These are phyloP conservation scores for Calcarisporium arbuscula DNA, from an alignment of 2,329 filamentous ascomycete species.

Conservation along the genomic window DNA sequence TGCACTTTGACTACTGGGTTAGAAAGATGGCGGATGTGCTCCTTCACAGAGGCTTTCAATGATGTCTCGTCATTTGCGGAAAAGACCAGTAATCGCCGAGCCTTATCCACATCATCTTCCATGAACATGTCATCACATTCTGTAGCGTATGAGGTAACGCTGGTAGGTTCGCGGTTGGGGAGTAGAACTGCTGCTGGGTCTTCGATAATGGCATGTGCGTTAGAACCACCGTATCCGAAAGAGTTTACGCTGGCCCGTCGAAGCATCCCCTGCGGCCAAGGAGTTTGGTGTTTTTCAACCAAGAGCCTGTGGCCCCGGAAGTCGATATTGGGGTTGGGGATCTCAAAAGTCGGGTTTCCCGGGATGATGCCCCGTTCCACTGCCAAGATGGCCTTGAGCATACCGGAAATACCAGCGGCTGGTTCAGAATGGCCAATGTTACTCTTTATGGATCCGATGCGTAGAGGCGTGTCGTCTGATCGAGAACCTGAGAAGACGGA, in stretches of 20 bases:
- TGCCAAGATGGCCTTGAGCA: conserved; percentile 22
- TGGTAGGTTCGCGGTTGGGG: no score
- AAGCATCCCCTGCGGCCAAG: conserved; percentile 1
- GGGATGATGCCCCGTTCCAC: conserved; percentile 11
- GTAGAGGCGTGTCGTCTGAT: conserved; percentile 10
- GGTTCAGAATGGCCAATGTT: conserved; percentile 25
- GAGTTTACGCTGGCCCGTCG: conserved; percentile 17
- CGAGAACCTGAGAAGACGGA: conserved; percentile 16
- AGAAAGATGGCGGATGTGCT: conserved; percentile 14
- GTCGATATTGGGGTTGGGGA: conserved; percentile 30
- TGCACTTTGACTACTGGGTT: conserved; percentile 17
- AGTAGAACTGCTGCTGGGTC: no score
- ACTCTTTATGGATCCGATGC: conserved; percentile 26
- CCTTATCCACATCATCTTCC: background rate
- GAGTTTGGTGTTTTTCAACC: no score
- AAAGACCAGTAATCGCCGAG: conserved; percentile 7
- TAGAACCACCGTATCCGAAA: conserved; percentile 21
- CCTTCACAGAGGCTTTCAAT: conserved; percentile 6
- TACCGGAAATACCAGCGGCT: conserved; percentile 19
- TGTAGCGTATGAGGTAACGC: background rate
- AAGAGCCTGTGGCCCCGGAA: conserved; percentile 20
- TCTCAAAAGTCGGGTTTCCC: conserved; percentile 6
- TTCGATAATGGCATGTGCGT: conserved; percentile 18
- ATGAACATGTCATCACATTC: background rate
- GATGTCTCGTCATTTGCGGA: conserved; percentile 12